Evolutionary conservation across 345 rosid species (phyloP).

Genomic region (Hibiscus syriacus): DNA sequence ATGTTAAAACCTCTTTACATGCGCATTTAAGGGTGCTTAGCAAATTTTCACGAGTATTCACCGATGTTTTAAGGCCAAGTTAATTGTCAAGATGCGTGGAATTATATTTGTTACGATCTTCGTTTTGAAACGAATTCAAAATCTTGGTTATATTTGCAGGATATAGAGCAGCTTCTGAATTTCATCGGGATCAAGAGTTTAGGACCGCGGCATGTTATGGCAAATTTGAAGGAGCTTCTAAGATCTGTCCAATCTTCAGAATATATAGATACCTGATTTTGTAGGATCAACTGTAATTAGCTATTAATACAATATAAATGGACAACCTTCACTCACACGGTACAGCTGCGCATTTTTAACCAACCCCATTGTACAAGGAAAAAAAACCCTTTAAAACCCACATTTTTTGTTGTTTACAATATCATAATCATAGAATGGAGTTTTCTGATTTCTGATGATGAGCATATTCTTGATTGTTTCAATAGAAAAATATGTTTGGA

Average conservation of each 20-base stretch:
- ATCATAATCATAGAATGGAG: not conserved
- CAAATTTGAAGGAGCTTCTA: conserved; percentile 31
- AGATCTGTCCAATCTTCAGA: conserved; percentile 72
- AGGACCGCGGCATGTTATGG: conserved; percentile 81
- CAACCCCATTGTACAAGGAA: conserved; percentile 20
- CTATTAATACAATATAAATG: not conserved
- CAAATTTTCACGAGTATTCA: too few species aligned
- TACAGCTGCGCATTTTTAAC: conserved; percentile 27
- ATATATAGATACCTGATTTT: conserved; percentile 29
- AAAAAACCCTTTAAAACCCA: not conserved
- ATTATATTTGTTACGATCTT: not conserved
- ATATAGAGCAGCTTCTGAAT: conserved; percentile 85
- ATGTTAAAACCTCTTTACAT: too few species aligned
- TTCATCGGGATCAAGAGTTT: conserved; percentile 70
- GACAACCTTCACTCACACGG: not conserved
- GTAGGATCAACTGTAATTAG: not conserved
- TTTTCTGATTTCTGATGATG: not conserved
- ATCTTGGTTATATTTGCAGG: conserved; percentile 32
- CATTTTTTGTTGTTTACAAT: not conserved
- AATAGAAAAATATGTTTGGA: not conserved
- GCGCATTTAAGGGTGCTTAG: too few species aligned
- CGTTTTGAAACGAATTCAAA: not conserved
- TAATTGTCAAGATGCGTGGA: not conserved
- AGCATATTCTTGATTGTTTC: not conserved
- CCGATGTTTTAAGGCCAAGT: too few species aligned